phyloP scores from a whole-genome alignment of 805 yeast genomes.

The Cyberlindnera euphorbiae region DNA sequence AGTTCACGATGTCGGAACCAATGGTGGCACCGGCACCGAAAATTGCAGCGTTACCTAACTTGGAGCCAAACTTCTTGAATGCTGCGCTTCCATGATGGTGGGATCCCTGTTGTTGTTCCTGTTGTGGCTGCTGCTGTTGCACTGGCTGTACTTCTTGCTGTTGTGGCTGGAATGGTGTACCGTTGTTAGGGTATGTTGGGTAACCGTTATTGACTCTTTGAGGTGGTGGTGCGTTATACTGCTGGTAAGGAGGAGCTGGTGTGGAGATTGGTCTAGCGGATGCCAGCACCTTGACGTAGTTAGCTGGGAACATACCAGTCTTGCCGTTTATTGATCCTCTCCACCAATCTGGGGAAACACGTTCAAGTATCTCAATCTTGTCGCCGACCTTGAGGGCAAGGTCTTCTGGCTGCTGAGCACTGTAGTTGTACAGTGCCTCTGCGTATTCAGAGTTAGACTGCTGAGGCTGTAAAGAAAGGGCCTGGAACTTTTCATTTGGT shows the following conservation, averaged over 20 bases:
- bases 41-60: conserved; percentile 86
- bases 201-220: conserved; percentile 36
- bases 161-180: conserved; percentile 29
- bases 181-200: conserved; percentile 17
- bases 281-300: conserved; percentile 55
- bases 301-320: conserved; percentile 85
- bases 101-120: conserved; percentile 29
- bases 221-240: conserved; percentile 15
- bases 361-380: conserved; percentile 63
- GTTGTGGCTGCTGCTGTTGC: conserved; percentile 13
- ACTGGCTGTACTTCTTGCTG: conserved; percentile 15
- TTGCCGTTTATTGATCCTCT: conserved; percentile 58
- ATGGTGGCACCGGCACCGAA: conserved; percentile 96
- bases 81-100: conserved; percentile 30
- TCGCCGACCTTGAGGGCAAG: conserved; percentile 62
- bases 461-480: conserved; percentile 17
- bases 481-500: conserved; percentile 11
- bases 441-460: conserved; percentile 36
- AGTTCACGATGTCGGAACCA: conserved; percentile 76
- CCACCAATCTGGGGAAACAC: conserved; percentile 87
- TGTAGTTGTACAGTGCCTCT: conserved; percentile 72
- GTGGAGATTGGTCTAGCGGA: conserved; percentile 7
- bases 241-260: conserved; percentile 13
- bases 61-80: conserved; percentile 65
- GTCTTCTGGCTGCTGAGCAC: conserved; percentile 74